Conservation (phyloP, 768 basidiomycete species). For the Baorangia bicolor region DNA sequence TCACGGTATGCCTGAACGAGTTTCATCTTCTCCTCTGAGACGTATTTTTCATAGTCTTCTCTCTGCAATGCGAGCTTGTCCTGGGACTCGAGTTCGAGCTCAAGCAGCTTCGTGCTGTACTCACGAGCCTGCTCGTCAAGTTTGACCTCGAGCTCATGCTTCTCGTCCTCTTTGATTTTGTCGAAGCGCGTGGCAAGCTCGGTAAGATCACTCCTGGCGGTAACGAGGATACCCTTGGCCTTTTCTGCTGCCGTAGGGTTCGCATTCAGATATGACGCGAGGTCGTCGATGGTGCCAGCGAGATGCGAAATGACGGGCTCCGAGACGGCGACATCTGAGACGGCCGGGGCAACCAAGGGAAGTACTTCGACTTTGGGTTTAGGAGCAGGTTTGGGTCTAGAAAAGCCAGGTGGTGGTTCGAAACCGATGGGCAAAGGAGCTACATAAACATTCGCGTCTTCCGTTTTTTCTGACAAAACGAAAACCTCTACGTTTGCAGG, state of each 20-base stretch:
- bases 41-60: constrained; percentile 77
- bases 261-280: constrained; percentile 78
- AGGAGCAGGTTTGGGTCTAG: constrained; percentile 55
- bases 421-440: constrained; percentile 87
- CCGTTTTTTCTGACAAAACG: constrained; percentile 23
- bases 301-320: constrained; percentile 95
- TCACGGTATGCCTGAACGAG: constrained; percentile 79
- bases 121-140: constrained; percentile 85
- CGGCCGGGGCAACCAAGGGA: constrained; percentile 78
- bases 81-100: constrained; percentile 82
- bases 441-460: constrained; percentile 46
- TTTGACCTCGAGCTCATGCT: constrained; percentile 56
- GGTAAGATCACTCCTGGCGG: constrained; percentile 79
- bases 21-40: constrained; percentile 72
- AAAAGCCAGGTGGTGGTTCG: constrained; percentile 90
- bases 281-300: constrained; percentile 88
- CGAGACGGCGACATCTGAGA: constrained; percentile 66
- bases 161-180: constrained; percentile 77
- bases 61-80: constrained; percentile 85
- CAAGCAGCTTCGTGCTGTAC: constrained; percentile 76
- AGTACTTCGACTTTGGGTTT: constrained; percentile 42
- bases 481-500: constrained; percentile 25
- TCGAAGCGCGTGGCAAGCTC: constrained; percentile 76
- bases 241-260: constrained; percentile 67
- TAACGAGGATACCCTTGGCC: constrained; percentile 72